phyloP scores from a whole-genome alignment of 1,284 basidiomycete genomes.

The Ceratobasidium sp. region DNA sequence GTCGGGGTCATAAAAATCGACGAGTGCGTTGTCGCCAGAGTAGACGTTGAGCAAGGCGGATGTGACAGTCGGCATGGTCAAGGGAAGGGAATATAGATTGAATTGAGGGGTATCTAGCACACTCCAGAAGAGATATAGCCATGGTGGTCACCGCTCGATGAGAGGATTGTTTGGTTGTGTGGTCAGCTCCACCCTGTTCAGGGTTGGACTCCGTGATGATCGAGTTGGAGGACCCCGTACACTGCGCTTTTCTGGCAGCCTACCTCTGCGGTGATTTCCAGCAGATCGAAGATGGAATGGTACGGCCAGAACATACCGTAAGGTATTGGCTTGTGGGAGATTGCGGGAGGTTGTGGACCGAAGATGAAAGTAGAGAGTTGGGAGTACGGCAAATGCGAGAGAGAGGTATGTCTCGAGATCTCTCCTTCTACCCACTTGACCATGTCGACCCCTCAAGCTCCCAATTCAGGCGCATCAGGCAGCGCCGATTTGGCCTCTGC shows the following conservation, averaged over 20 bases:
- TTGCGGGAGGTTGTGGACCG: too few species aligned
- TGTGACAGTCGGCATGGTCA: neutral
- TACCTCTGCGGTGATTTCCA: neutral
- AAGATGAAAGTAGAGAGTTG: neutral
- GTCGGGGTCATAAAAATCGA: slow-evolving; percentile 44
- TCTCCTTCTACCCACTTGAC: neutral
- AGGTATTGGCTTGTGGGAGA: too few species aligned
- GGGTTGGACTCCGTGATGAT: neutral
- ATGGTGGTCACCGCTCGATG: neutral
- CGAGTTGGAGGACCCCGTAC: neutral
- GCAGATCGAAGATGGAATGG: neutral
- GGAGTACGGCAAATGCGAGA: neutral
- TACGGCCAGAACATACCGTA: neutral
- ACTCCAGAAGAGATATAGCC: neutral
- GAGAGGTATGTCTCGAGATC: neutral
- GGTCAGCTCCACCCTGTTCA: neutral
- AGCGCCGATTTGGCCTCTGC: neutral
- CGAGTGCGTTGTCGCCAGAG: slow-evolving; percentile 39
- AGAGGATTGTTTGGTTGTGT: neutral
- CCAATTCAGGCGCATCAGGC: neutral
- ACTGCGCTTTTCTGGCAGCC: neutral
- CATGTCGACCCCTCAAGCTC: neutral
- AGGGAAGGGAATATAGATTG: neutral
- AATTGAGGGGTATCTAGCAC: too few species aligned
- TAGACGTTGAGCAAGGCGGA: slow-evolving; percentile 34